Conservation (phyloP, 306 rosid species). For the Cyclanthera cordifolia region DNA sequence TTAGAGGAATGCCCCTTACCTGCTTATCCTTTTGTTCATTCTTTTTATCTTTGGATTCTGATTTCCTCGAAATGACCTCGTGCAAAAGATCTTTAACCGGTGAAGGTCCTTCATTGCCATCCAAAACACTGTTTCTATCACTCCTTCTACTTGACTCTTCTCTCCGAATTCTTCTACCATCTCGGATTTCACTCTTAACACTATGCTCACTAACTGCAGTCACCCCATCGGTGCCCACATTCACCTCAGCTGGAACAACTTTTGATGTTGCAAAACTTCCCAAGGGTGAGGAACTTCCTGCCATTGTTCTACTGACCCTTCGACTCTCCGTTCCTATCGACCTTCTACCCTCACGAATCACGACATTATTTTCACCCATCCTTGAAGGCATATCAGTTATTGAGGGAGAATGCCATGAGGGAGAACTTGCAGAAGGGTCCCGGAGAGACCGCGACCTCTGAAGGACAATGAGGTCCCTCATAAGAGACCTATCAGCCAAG, state of each 20-base stretch:
- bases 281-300: conserved; percentile 60
- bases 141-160: conserved; percentile 63
- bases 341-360: conserved; percentile 59
- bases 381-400: conserved; percentile 55
- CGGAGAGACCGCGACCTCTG: conserved; percentile 84
- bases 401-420: conserved; percentile 86
- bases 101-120: conserved; percentile 38
- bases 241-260: conserved; percentile 57
- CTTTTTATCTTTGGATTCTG: conserved; percentile 52
- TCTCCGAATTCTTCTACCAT: conserved; percentile 53
- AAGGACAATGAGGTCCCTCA: conserved; percentile 85
- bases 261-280: conserved; percentile 45
- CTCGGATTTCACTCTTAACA: conserved; percentile 49
- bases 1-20: conserved; percentile 38
- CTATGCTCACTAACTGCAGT: conserved; percentile 41
- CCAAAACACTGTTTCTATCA: conserved; percentile 44
- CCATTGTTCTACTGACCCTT: conserved; percentile 53
- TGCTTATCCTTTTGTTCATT: conserved; percentile 60
- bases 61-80: conserved; percentile 47
- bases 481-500: conserved; percentile 71
- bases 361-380: conserved; percentile 46
- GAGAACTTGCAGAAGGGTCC: conserved; percentile 97
- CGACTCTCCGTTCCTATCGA: conserved; percentile 55
- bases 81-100: conserved; percentile 38
- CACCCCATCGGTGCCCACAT: conserved; percentile 33